phyloP scores from a whole-genome alignment of 768 basidiomycete species.

The Tubosaeta brunneosetosa region DNA sequence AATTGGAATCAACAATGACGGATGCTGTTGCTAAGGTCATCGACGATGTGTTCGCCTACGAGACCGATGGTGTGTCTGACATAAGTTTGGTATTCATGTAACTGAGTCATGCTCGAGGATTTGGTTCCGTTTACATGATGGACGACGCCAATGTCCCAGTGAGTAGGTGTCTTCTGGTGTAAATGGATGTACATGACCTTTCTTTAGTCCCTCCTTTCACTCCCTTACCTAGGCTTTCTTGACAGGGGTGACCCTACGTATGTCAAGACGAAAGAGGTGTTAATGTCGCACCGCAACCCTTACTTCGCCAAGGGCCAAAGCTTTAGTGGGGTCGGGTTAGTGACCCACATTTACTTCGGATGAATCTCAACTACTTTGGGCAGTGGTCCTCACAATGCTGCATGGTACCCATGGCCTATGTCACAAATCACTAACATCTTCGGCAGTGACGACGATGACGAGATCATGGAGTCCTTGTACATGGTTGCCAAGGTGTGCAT shows the following conservation, averaged over 20 bases:
- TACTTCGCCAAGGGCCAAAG: slow-evolving; percentile 61
- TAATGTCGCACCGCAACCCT: slow-evolving; percentile 63
- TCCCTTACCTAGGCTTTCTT: slow-evolving; percentile 77
- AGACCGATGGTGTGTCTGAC: slow-evolving; percentile 54
- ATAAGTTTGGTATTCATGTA: neutral
- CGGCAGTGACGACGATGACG: slow-evolving; percentile 66
- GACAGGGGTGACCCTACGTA: slow-evolving; percentile 56
- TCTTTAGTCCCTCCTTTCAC: slow-evolving; percentile 62
- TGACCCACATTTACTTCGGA: slow-evolving; percentile 2
- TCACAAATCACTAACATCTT: slow-evolving; percentile 71
- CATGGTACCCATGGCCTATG: slow-evolving; percentile 82
- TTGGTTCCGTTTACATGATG: slow-evolving; percentile 73
- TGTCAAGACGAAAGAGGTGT: slow-evolving; percentile 54
- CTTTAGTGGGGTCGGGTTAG: slow-evolving; percentile 69
- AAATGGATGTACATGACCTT: neutral
- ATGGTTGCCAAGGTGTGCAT: slow-evolving; percentile 60
- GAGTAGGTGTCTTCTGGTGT: slow-evolving; percentile 20
- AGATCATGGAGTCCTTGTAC: slow-evolving; percentile 60
- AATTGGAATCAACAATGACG: neutral
- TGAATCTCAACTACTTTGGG: neutral
- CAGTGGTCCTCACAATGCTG: slow-evolving; percentile 71
- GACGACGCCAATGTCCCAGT: slow-evolving; percentile 85
- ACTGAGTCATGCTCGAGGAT: slow-evolving; percentile 35
- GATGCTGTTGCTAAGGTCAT: slow-evolving; percentile 41
- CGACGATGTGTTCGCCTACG: slow-evolving; percentile 69